Conservation (phyloP, 177 flowering plant species). For the Tripterygium wilfordii region DNA sequence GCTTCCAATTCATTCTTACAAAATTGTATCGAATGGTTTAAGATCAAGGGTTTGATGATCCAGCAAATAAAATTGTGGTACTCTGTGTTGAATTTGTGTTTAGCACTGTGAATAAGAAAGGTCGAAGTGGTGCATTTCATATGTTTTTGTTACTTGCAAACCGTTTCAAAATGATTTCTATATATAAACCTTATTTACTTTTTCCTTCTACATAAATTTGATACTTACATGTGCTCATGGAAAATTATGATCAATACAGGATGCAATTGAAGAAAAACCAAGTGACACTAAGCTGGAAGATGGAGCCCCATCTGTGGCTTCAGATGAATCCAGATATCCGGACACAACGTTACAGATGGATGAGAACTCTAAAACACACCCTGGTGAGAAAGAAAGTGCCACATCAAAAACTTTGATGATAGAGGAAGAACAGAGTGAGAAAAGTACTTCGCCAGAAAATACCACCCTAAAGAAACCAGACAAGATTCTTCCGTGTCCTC, state of each 20-base stretch:
- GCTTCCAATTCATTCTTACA: too few species aligned
- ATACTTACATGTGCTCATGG: background rate
- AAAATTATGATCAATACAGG: conserved; percentile 19
- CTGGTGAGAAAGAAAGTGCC: background rate
- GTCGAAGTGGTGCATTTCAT: too few species aligned
- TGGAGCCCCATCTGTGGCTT: conserved; percentile 7
- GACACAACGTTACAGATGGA: conserved; percentile 16
- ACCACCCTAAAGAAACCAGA: background rate
- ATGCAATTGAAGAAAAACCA: conserved; percentile 13
- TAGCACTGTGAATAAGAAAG: too few species aligned
- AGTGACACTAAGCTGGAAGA: conserved; percentile 19
- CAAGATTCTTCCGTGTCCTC: conserved; percentile 7
- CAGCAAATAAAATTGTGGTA: too few species aligned
- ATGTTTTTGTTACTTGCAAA: too few species aligned
- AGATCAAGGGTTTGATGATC: too few species aligned
- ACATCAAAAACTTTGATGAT: background rate
- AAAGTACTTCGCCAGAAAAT: background rate
- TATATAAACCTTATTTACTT: too few species aligned
- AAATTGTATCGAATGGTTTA: too few species aligned
- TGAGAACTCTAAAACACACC: background rate
- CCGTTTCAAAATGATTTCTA: too few species aligned
- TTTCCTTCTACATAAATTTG: background rate
- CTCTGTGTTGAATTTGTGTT: too few species aligned
- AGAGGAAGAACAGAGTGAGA: background rate
- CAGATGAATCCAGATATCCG: conserved; percentile 16